Conservation (phyloP, 495 filamentous ascomycete genomes). For the Tetracladium marchalianum region DNA sequence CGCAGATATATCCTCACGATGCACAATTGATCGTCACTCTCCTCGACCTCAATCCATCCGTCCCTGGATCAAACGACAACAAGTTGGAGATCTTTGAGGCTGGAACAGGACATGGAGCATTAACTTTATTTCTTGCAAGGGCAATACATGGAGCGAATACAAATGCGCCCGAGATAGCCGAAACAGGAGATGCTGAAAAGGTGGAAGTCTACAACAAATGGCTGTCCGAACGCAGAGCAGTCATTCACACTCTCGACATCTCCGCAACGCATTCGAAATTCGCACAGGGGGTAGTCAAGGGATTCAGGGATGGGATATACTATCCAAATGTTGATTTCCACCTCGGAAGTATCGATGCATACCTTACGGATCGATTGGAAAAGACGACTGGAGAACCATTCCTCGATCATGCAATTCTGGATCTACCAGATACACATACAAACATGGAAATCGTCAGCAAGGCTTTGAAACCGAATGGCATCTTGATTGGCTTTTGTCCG, state of each 20-base stretch:
- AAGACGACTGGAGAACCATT: slow-evolving; percentile 41
- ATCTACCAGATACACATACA: slow-evolving; percentile 52
- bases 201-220: slow-evolving; percentile 22
- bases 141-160: slow-evolving; percentile 67
- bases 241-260: slow-evolving; percentile 64
- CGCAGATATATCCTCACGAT: slow-evolving; percentile 63
- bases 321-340: slow-evolving; percentile 58
- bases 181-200: neutral
- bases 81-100: slow-evolving; percentile 66
- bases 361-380: slow-evolving; percentile 41
- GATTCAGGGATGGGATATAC: slow-evolving; percentile 65
- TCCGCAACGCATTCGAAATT: slow-evolving; percentile 45
- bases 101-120: slow-evolving; percentile 67
- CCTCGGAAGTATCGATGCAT: slow-evolving; percentile 52
- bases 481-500: slow-evolving; percentile 60
- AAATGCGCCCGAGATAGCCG: slow-evolving; percentile 11
- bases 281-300: slow-evolving; percentile 48
- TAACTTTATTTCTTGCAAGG: slow-evolving; percentile 65
- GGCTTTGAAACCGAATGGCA: slow-evolving; percentile 49
- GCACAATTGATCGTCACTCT: slow-evolving; percentile 62
- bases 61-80: slow-evolving; percentile 21
- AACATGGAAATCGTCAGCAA: slow-evolving; percentile 47
- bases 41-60: slow-evolving; percentile 56
- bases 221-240: slow-evolving; percentile 45
- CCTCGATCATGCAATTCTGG: slow-evolving; percentile 56